Percentiles rank a stretch among this genome's conserved stretches.
These are phyloP conservation scores for Bonia amplexicaulis DNA, from an alignment of 176 grass and related monocot species.

Conservation along the genomic window DNA sequence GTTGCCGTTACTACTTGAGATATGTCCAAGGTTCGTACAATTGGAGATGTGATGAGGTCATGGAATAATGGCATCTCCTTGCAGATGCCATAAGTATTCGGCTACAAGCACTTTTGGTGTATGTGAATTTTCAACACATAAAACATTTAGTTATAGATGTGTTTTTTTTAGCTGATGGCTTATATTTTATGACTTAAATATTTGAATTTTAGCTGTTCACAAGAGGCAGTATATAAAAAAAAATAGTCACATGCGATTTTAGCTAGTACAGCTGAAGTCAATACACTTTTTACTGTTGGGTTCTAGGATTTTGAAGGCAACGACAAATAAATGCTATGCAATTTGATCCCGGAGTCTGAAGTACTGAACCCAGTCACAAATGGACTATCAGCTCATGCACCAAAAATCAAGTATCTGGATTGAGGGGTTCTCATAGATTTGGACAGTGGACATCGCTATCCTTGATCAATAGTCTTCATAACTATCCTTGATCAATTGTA, in stretches of 20 bases:
- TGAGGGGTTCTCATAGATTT: background rate
- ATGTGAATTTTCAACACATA: conserved; percentile 1
- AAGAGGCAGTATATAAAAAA: too few species aligned
- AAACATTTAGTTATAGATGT: background rate
- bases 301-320: too few species aligned
- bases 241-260: too few species aligned
- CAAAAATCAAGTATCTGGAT: background rate
- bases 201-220: too few species aligned
- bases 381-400: background rate
- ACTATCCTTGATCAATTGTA: background rate
- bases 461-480: background rate
- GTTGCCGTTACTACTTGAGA: background rate
- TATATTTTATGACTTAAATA: too few species aligned
- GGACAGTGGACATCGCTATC: background rate
- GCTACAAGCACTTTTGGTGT: background rate
- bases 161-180: too few species aligned
- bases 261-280: too few species aligned
- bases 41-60: background rate
- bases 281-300: too few species aligned
- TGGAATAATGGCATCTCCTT: background rate
- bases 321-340: background rate
- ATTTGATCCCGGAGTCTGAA: background rate
- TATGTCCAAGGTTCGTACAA: background rate
- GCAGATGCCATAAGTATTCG: background rate
- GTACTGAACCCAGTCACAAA: background rate